Base-by-base conservation (phyloP, 305 asterid species). In the Salvia sclarea region DNA sequence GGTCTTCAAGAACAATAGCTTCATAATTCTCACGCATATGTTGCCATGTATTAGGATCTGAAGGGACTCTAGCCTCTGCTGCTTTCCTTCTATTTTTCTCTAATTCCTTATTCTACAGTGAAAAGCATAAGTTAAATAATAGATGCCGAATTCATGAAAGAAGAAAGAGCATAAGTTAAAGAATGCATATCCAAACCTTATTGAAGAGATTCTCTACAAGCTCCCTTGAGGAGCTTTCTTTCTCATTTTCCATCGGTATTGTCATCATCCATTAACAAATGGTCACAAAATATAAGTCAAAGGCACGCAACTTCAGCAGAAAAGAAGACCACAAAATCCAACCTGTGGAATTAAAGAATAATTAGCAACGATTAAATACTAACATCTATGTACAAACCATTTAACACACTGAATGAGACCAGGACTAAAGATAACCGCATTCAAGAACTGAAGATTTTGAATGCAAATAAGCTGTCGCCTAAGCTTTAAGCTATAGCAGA, bases 41-140 rank as follows among this genome's bases (percentile, higher is more conserved):
- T 71, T 91, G 96, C 98, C 99, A 91, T 78, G 85, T 76, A 78
- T 82, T 89, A 30, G 96, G 96, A 75, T 94, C 96, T 24, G 96
- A 94, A 57, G 97, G 96, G 65, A 89, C 60, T 77, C 95, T 86
- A 63, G 88, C 89, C 70, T 89, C 89, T 44, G 89, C 95, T 43
- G 93, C 96, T 70, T 86, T 89, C 75, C 91, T 83, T 50, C 93
- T 83, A 73, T 82, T 89, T 56, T 76, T 85, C 78, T 91, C 99
- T 88, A 89, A 76, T 79, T 89, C 97, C 76, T 71, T 82, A 78
- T 85, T 94, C 97, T 94, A 65, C 28, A 38, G 61, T 43, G 22
- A 50, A 44, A 64, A 5, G 24, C 66, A 17, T 31, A 17, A 40
- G 53, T 63, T 63, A 64, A 20, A 28, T 10, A 52, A 12, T 20